These are phyloP conservation scores for Agrocybe pediades DNA, from an alignment of 768 basidiomycete genomes.

Conservation along the genomic window DNA sequence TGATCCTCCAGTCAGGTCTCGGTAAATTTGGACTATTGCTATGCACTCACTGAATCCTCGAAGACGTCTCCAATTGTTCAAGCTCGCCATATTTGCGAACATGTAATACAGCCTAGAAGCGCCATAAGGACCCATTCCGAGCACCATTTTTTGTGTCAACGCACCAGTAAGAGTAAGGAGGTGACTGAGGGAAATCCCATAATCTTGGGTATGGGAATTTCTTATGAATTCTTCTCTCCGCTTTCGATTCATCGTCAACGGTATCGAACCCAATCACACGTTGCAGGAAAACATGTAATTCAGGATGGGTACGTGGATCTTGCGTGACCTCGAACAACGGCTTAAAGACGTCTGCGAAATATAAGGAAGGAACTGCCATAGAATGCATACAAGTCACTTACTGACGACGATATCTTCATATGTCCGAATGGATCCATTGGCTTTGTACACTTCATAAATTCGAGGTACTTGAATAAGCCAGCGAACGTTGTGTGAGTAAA, in stretches of 20 bases:
- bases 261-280: constrained; percentile 96
- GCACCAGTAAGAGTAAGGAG: constrained; percentile 95
- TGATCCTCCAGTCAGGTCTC: constrained; percentile 29
- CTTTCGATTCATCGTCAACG: constrained; percentile 98
- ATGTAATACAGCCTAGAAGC: constrained; percentile 88
- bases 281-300: constrained; percentile 93
- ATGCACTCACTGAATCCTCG: constrained; percentile 81
- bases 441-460: constrained; percentile 94
- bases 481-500: constrained; percentile 95
- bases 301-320: constrained; percentile 87
- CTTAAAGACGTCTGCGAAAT: constrained; percentile 75
- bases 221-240: constrained; percentile 86
- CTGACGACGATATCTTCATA: constrained; percentile 92
- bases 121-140: neutral
- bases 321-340: constrained; percentile 97
- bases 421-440: constrained; percentile 76
- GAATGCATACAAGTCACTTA: constrained; percentile 42
- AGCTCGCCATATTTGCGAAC: constrained; percentile 93
- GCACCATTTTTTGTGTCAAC: constrained; percentile 19
- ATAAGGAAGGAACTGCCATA: neutral
- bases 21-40: neutral
- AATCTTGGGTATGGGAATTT: constrained; percentile 91
- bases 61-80: constrained; percentile 88
- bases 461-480: constrained; percentile 98
- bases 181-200: constrained; percentile 89